These are phyloP conservation scores for Cubamyces lactineus DNA, from an alignment of 768 basidiomycete species.

Conservation along the genomic window DNA sequence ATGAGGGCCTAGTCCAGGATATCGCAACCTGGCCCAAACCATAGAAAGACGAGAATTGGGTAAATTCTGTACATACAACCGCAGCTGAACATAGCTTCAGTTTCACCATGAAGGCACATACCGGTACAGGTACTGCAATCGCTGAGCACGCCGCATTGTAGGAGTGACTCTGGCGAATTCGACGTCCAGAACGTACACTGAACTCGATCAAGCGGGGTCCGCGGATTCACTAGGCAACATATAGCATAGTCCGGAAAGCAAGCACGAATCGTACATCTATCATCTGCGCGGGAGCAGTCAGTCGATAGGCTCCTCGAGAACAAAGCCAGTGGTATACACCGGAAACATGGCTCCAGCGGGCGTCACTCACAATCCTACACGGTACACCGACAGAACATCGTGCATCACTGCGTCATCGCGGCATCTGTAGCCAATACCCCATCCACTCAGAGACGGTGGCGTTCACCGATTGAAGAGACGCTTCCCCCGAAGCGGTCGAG, in stretches of 20 bases:
- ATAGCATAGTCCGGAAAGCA: background rate
- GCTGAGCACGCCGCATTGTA: no score
- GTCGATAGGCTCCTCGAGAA: background rate
- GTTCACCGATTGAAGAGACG: constrained; percentile 69
- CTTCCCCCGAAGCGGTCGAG: constrained; percentile 68
- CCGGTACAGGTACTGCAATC: no score
- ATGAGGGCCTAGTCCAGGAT: no score
- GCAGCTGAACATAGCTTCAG: no score
- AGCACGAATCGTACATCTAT: background rate
- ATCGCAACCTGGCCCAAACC: no score
- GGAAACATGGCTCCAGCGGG: no score
- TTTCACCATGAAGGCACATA: no score
- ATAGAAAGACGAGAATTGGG: no score
- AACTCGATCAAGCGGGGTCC: background rate
- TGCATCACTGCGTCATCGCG: background rate
- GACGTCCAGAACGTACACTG: no score
- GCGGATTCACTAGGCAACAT: background rate
- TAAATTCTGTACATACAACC: no score
- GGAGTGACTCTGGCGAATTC: no score
- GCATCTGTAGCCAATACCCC: background rate
- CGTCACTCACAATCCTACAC: background rate
- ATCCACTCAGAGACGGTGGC: background rate
- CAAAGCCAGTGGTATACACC: background rate
- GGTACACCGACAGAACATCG: background rate
- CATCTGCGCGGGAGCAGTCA: background rate